These are phyloP conservation scores for Yarrowia bubula DNA, from an alignment of 805 yeast species.

Conservation along the genomic window DNA sequence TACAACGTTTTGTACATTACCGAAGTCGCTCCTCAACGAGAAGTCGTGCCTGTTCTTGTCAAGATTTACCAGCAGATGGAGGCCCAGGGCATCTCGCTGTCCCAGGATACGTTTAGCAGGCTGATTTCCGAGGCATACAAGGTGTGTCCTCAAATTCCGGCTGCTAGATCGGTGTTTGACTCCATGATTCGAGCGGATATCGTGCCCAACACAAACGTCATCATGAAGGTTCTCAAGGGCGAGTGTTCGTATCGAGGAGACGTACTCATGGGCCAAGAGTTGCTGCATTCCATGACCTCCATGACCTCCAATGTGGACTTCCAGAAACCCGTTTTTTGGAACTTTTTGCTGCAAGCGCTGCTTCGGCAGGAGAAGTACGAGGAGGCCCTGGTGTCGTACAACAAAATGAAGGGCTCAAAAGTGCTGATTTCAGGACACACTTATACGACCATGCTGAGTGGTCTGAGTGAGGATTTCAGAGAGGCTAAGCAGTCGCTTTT, in stretches of 20 bases:
- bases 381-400: not conserved
- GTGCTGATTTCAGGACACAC: not conserved
- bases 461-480: not conserved
- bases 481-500: not conserved
- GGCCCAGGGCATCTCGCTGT: not conserved
- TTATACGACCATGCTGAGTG: not conserved
- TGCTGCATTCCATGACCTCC: constrained; percentile 14
- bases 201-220: not conserved
- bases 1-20: constrained; percentile 17
- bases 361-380: not conserved
- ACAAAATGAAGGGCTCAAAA: not conserved
- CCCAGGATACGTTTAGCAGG: not conserved
- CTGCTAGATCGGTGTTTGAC: not conserved
- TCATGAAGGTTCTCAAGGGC: constrained; percentile 8
- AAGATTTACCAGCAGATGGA: constrained; percentile 19
- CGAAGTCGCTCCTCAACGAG: not conserved
- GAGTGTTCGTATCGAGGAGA: constrained; percentile 2
- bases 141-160: not conserved
- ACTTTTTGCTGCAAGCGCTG: constrained; percentile 13
- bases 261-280: constrained; percentile 7
- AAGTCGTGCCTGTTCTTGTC: not conserved
- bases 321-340: constrained; percentile 4
- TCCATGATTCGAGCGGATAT: not conserved
- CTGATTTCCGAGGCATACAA: not conserved
- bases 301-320: not conserved